phyloP scores from a whole-genome alignment of 139 green algal species.

The Coelastrella sp. region DNA sequence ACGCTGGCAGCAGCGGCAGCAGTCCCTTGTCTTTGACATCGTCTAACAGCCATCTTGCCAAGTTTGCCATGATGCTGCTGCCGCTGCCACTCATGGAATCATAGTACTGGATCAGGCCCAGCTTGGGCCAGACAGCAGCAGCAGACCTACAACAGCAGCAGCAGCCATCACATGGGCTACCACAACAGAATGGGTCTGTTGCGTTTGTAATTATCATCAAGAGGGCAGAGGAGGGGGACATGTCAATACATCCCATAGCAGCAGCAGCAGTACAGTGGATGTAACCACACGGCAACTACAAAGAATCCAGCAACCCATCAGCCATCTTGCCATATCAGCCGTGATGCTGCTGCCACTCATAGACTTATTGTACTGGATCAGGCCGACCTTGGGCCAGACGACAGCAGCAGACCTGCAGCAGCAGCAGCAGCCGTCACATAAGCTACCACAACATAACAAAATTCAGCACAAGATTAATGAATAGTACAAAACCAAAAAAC shows the following conservation, averaged over 20 bases:
- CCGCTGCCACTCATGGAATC: slow-evolving; percentile 33
- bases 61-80: slow-evolving; percentile 18
- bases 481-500: too few species aligned
- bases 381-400: slow-evolving; percentile 47
- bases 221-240: too few species aligned
- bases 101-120: slow-evolving; percentile 52
- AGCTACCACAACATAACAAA: too few species aligned
- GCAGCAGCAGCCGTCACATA: neutral
- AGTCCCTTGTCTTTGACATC: slow-evolving; percentile 48
- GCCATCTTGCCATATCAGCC: slow-evolving; percentile 40
- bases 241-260: too few species aligned
- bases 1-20: slow-evolving; percentile 3
- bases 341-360: slow-evolving; percentile 20
- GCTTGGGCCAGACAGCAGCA: slow-evolving; percentile 53
- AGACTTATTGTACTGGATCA: slow-evolving; percentile 57
- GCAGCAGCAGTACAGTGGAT: too few species aligned
- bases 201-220: too few species aligned
- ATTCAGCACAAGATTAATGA: too few species aligned
- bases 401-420: too few species aligned
- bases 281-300: too few species aligned
- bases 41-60: slow-evolving; percentile 46
- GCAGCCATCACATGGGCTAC: neutral
- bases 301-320: neutral
- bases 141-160: slow-evolving; percentile 30
- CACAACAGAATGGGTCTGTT: neutral